Conservation (phyloP, 2,329 filamentous ascomycete genomes). For the Coniochaeta prunicola region DNA sequence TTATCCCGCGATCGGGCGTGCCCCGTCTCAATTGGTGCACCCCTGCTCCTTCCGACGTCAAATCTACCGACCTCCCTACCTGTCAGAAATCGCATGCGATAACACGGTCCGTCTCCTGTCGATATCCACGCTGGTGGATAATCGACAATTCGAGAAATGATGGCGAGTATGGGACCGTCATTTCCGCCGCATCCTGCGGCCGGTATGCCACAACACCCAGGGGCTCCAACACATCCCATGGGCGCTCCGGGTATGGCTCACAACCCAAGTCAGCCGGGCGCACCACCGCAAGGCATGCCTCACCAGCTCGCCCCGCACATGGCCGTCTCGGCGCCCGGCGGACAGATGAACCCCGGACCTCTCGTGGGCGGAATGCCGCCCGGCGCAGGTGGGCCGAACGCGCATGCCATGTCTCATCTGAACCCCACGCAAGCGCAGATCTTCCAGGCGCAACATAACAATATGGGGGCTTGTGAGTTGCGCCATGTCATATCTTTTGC, state of each 20-base stretch:
- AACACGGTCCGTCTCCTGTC: conserved; percentile 35
- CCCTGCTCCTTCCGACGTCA: conserved; percentile 1
- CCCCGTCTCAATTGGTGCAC: conserved; percentile 1
- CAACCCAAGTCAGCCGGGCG: conserved; percentile 63
- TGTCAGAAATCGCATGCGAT: conserved; percentile 35
- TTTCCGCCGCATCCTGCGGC: conserved; percentile 58
- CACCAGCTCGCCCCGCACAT: conserved; percentile 64
- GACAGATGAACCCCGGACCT: conserved; percentile 63
- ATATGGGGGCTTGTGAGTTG: conserved; percentile 25
- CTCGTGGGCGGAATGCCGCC: conserved; percentile 75
- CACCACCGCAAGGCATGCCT: conserved; percentile 55
- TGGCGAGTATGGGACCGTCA: conserved; percentile 60
- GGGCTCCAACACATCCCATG: conserved; percentile 59
- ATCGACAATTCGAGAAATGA: conserved; percentile 50
- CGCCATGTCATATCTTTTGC: not conserved
- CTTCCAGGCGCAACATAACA: conserved; percentile 47
- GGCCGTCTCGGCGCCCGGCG: conserved; percentile 60
- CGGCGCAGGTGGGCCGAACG: conserved; percentile 53
- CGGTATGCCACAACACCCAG: conserved; percentile 64
- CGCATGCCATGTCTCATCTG: conserved; percentile 66
- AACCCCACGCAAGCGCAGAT: conserved; percentile 54
- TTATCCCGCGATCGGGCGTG: conserved; percentile 1
- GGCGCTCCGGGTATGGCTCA: conserved; percentile 52
- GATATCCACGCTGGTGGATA: conserved; percentile 55
- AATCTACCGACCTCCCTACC: not conserved